phyloP scores from a whole-genome alignment of 2,329 filamentous ascomycete genomes.

The Fusarium avenaceum region DNA sequence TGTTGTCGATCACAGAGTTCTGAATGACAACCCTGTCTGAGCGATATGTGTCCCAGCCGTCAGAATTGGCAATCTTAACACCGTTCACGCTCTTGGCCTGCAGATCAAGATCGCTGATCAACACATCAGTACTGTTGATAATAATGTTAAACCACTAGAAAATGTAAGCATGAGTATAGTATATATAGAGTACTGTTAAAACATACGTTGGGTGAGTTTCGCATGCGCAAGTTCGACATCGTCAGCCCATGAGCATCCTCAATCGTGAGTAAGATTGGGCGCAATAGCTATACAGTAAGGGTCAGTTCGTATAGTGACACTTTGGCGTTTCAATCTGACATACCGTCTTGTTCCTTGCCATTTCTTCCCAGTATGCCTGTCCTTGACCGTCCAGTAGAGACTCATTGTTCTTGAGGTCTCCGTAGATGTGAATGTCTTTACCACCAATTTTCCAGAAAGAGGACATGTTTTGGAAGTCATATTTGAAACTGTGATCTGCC shows the following conservation, averaged over 20 bases:
- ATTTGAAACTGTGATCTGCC: conserved; percentile 73
- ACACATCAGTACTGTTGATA: conserved; percentile 73
- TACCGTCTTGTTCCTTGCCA: conserved; percentile 38
- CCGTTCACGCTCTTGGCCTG: conserved; percentile 55
- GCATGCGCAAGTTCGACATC: conserved; percentile 71
- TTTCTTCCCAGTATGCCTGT: conserved; percentile 45
- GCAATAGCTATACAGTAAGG: conserved; percentile 25
- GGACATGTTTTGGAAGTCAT: conserved; percentile 74
- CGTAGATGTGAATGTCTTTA: conserved; percentile 72
- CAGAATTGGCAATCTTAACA: conserved; percentile 65
- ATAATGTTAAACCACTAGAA: conserved; percentile 66
- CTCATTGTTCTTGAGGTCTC: conserved; percentile 70
- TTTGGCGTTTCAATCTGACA: conserved; percentile 63
- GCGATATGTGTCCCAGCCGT: conserved; percentile 75
- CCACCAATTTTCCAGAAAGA: conserved; percentile 53
- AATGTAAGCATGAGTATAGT: conserved; percentile 2
- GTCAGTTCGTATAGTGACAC: neutral
- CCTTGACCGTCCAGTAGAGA: conserved; percentile 69
- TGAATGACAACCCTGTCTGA: conserved; percentile 74
- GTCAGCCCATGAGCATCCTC: conserved; percentile 61
- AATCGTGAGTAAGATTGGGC: conserved; percentile 44
- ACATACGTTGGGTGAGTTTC: conserved; percentile 63
- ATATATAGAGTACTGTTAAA: too few species aligned
- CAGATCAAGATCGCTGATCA: conserved; percentile 74
- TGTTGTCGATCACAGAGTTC: conserved; percentile 66